These are phyloP conservation scores for Cyberlindnera amylophila DNA, from an alignment of 805 yeast species.

Conservation along the genomic window DNA sequence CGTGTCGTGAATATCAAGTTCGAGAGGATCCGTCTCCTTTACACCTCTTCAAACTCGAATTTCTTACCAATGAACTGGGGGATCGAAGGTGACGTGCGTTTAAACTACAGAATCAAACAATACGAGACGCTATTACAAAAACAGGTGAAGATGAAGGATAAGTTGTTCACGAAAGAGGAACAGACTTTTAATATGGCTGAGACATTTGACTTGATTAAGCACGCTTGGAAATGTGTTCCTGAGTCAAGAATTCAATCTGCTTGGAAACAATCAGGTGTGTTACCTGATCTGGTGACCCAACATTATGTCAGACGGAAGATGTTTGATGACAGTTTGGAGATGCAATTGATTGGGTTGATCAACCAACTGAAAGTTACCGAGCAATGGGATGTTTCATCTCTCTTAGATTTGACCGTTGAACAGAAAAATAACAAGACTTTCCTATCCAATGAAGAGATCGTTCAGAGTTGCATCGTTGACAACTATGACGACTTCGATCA, in stretches of 20 bases:
- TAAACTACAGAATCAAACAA: conserved; percentile 54
- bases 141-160: conserved; percentile 18
- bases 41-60: conserved; percentile 35
- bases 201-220: conserved; percentile 55
- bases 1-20: conserved; percentile 51
- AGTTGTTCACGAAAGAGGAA: conserved; percentile 31
- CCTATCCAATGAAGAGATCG: conserved; percentile 56
- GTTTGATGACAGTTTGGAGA: conserved; percentile 37
- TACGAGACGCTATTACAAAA: conserved; percentile 37
- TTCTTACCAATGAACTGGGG: conserved; percentile 65
- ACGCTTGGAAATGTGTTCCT: conserved; percentile 49
- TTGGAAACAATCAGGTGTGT: conserved; percentile 42
- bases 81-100: conserved; percentile 56
- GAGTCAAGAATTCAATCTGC: conserved; percentile 35
- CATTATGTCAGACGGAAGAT: conserved; percentile 28
- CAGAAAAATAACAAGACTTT: conserved; percentile 40
- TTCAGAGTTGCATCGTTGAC: conserved; percentile 56
- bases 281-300: conserved; percentile 32
- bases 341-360: conserved; percentile 42
- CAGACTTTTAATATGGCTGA: conserved; percentile 49
- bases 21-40: conserved; percentile 37
- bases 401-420: conserved; percentile 46
- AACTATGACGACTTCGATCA: conserved; percentile 25
- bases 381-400: conserved; percentile 55
- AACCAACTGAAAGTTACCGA: conserved; percentile 44